These are phyloP conservation scores for Cornus florida DNA, from an alignment of 148 eudicot genomes.

Conservation along the genomic window DNA sequence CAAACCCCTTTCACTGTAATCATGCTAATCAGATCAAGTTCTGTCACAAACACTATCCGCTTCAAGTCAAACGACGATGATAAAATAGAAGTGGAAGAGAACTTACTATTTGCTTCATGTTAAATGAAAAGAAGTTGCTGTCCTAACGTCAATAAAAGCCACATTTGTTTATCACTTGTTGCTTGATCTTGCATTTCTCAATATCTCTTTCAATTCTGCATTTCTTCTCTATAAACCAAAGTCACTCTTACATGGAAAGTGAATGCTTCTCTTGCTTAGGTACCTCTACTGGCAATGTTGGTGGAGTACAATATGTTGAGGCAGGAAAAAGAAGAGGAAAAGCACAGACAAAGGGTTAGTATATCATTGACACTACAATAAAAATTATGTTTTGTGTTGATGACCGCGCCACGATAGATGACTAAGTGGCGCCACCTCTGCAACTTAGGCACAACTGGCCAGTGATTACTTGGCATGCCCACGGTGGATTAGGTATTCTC, in stretches of 20 bases:
- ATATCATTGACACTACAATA: not conserved
- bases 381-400: not conserved
- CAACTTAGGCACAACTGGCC: too few species aligned
- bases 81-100: not conserved
- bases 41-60: not conserved
- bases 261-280: conserved; percentile 39
- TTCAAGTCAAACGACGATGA: not conserved
- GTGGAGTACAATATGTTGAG: conserved; percentile 70
- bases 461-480: too few species aligned
- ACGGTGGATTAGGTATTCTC: too few species aligned
- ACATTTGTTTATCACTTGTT: not conserved
- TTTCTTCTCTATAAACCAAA: not conserved
- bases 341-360: conserved; percentile 82
- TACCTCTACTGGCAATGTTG: conserved; percentile 82
- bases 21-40: not conserved
- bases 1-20: not conserved
- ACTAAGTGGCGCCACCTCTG: too few species aligned
- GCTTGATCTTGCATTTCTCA: not conserved
- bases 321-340: conserved; percentile 79
- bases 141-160: not conserved
- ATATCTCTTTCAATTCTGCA: not conserved
- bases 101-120: not conserved
- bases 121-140: not conserved
- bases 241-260: conserved; percentile 11
- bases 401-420: too few species aligned